phyloP scores from a whole-genome alignment of 495 filamentous ascomycete genomes.

The Xylaria sp. region DNA sequence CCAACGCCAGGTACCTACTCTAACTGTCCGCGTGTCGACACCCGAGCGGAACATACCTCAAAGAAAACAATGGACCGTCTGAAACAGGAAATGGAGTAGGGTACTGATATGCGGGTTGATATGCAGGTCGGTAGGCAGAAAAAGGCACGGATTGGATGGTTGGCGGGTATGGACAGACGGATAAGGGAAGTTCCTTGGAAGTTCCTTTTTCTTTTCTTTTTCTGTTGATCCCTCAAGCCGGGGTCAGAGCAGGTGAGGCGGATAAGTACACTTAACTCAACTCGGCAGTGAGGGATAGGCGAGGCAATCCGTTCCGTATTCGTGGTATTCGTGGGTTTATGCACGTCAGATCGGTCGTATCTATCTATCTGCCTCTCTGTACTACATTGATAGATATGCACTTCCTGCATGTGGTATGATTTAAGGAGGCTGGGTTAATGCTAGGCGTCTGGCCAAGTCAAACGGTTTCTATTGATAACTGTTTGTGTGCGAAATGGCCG shows the following conservation, averaged over 20 bases:
- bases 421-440: constrained; percentile 5
- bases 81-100: constrained; percentile 16
- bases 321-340: constrained; percentile 1
- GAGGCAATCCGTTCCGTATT: constrained; percentile 3
- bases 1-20: constrained; percentile 8
- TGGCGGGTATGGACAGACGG: constrained; percentile 15
- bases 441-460: background rate
- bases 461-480: constrained; percentile 10
- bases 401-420: constrained; percentile 6
- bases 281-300: background rate
- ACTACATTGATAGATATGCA: constrained; percentile 11
- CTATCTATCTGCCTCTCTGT: constrained; percentile 5
- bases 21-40: background rate
- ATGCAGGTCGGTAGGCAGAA: constrained; percentile 19
- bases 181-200: constrained; percentile 14
- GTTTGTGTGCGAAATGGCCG: background rate
- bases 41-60: constrained; percentile 14
- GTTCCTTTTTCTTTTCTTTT: constrained; percentile 16
- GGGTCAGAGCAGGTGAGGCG: constrained; percentile 5
- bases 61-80: constrained; percentile 12
- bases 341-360: constrained; percentile 20
- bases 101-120: constrained; percentile 20
- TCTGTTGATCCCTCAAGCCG: constrained; percentile 15
- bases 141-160: constrained; percentile 10
- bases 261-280: constrained; percentile 13